A percentile compares a stretch with the other conserved stretches of the same genome.
phyloP scores from a whole-genome alignment of 805 yeast genomes.

The Candida suzukii region DNA sequence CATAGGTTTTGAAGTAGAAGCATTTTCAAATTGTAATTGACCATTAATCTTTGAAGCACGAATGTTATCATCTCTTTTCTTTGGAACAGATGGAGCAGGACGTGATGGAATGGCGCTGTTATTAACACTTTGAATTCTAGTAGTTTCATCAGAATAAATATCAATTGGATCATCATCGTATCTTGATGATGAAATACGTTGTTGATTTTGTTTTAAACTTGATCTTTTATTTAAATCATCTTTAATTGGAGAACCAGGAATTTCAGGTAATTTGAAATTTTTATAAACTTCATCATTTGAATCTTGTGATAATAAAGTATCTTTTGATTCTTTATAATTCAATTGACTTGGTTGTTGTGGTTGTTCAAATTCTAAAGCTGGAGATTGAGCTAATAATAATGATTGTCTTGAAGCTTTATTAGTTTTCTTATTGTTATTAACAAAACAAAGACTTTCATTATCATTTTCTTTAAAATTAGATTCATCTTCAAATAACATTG shows the following conservation, averaged over 20 bases:
- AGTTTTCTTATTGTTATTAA: conserved; percentile 26
- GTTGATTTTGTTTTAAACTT: conserved; percentile 7
- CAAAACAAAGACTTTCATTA: conserved; percentile 16
- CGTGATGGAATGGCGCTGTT: conserved; percentile 1
- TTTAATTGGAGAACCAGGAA: conserved; percentile 31
- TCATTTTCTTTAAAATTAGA: conserved; percentile 9
- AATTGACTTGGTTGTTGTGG: conserved; percentile 9
- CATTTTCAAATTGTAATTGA: conserved; percentile 9
- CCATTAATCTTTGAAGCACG: conserved; percentile 7
- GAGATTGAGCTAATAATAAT: conserved; percentile 2
- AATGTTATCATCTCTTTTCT: neutral
- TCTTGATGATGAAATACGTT: neutral
- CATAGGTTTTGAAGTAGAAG: neutral
- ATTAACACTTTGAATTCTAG: too few relatives aligned
- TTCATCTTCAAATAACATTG: conserved; percentile 21
- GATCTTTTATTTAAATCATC: conserved; percentile 12
- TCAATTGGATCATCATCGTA: neutral
- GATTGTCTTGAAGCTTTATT: conserved; percentile 24
- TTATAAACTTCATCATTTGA: conserved; percentile 34
- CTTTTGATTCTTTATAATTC: conserved; percentile 23
- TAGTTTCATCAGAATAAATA: neutral
- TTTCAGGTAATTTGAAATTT: conserved; percentile 41
- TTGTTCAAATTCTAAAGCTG: neutral
- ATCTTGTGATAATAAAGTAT: conserved; percentile 35
- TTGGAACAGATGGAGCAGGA: conserved; percentile 6